These are phyloP conservation scores for Starmera caribaea DNA, from an alignment of 805 yeast species.

Conservation along the genomic window DNA sequence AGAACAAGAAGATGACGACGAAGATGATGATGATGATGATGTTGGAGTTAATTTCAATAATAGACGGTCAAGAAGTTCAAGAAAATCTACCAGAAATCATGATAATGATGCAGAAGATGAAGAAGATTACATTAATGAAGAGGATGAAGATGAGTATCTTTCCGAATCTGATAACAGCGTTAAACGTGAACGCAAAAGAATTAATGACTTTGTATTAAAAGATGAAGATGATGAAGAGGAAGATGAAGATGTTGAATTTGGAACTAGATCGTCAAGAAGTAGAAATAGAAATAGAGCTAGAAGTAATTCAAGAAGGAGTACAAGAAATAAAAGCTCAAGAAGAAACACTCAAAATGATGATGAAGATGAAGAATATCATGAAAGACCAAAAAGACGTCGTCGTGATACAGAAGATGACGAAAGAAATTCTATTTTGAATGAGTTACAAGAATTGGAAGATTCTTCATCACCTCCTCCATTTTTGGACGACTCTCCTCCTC, in stretches of 20 bases:
- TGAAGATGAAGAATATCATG: conserved; percentile 15
- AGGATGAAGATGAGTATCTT: conserved; percentile 12
- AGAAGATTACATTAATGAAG: conserved; percentile 31
- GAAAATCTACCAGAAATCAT: not conserved
- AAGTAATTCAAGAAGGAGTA: conserved; percentile 4
- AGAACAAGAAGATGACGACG: conserved; percentile 4
- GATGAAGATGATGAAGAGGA: conserved; percentile 22
- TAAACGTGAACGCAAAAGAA: conserved; percentile 8
- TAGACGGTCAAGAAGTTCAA: not conserved
- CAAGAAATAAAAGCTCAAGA: conserved; percentile 8
- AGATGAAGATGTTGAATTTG: conserved; percentile 13
- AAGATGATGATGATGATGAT: conserved; percentile 4
- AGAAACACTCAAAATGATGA: conserved; percentile 11
- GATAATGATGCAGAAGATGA: conserved; percentile 3
- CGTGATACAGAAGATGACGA: conserved; percentile 16
- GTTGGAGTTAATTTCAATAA: conserved; percentile 4
- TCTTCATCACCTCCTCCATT: conserved; percentile 40
- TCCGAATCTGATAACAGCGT: conserved; percentile 6
- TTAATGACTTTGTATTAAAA: conserved; percentile 16
- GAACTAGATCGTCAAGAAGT: conserved; percentile 6
- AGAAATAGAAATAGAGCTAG: conserved; percentile 8
- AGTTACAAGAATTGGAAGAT: conserved; percentile 54
- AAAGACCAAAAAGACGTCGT: conserved; percentile 4
- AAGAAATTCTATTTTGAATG: conserved; percentile 42
- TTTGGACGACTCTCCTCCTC: conserved; percentile 24